A percentile compares a stretch with the other conserved stretches of the same genome.
Evolutionary conservation across 1,284 basidiomycete genomes (phyloP).

Genomic region (Ganoderma leucocontextum): DNA sequence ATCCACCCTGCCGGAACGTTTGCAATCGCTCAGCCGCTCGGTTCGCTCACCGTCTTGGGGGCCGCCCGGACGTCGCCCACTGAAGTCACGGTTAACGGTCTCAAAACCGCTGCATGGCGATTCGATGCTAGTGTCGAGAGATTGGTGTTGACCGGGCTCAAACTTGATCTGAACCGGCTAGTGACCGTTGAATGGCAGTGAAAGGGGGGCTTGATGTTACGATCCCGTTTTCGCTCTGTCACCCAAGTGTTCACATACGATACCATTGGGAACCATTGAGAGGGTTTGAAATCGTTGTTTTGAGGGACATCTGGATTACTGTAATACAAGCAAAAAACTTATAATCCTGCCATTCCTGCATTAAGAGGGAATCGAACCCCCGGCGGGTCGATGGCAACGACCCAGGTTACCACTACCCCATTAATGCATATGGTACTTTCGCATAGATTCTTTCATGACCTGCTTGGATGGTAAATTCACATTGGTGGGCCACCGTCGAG

Average conservation of each 20-base stretch:
- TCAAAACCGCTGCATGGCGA: slow-evolving; percentile 18
- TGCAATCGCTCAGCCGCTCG: slow-evolving; percentile 41
- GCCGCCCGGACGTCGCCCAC: slow-evolving; percentile 39
- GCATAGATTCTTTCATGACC: no score
- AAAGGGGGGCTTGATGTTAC: background rate
- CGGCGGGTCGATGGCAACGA: slow-evolving; percentile 64
- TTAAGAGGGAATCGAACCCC: slow-evolving; percentile 84
- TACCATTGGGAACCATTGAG: no score
- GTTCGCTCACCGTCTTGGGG: slow-evolving; percentile 46
- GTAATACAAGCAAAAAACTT: no score
- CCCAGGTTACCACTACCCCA: slow-evolving; percentile 38
- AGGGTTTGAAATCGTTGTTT: no score
- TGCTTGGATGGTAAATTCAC: no score
- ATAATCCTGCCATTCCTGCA: slow-evolving; percentile 45
- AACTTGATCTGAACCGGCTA: slow-evolving; percentile 26
- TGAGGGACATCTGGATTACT: no score
- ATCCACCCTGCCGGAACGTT: slow-evolving; percentile 48
- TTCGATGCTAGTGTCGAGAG: slow-evolving; percentile 31
- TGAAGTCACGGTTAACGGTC: slow-evolving; percentile 27
- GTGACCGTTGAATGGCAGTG: slow-evolving; percentile 27
- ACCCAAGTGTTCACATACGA: no score
- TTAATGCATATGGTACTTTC: slow-evolving; percentile 21
- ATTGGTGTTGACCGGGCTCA: slow-evolving; percentile 27
- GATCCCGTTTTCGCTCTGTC: no score
- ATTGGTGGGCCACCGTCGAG: no score